Evolutionary conservation across 2,329 filamentous ascomycete species (phyloP), one percentile per base, ranked within the genome.

Genomic region (Aulographum hederae): DNA sequence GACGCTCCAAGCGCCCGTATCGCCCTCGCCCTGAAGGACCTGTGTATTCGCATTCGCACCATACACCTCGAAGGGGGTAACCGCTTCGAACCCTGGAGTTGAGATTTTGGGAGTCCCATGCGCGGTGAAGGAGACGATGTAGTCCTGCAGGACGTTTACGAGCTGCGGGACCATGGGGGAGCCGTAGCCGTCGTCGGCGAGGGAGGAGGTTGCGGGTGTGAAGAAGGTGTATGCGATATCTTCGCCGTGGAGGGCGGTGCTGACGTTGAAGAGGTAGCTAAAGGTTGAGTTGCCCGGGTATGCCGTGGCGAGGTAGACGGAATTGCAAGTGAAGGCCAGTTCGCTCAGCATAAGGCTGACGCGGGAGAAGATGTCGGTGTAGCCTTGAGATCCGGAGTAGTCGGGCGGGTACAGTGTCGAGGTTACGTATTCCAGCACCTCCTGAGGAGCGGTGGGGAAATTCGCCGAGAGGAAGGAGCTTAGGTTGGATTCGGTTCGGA

Each of bases 191-290:
- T 25, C n/a, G 21, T 25, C 21, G 21, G n/a, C 8, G n/a, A n/a
- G n/a, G n/a, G n/a, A n/a, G n/a, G n/a, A n/a, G n/a, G n/a, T n/a
- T n/a, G n/a, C n/a, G n/a, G n/a, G n/a, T n/a, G n/a, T n/a, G n/a
- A n/a, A 71, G 47, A 61, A 69, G 1, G 62, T 65, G 39, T 65
- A 69, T 0, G 53, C 37, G 3, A 67, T 39, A 39, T 72, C 68
- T 31, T 56, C 45, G 13, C 58, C 64, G 41, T 73, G 68, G 21
- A 65, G 50, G 5, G 54, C 65, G 0, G 66, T 65, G 0, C 60
- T 59, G 1, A 67, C 54, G 15, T 56, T 51, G 41, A 70, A 72
- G 16, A 61, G 46, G 48, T 71, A 70, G 2, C 53, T 52, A 43
- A 62, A 63, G 0, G 61, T 62, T 6, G 6, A 6, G 26, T 54